These are phyloP conservation scores for Thermomucor indicae-seudaticae DNA, from an alignment of 371 early-diverging fungal species.

Conservation along the genomic window DNA sequence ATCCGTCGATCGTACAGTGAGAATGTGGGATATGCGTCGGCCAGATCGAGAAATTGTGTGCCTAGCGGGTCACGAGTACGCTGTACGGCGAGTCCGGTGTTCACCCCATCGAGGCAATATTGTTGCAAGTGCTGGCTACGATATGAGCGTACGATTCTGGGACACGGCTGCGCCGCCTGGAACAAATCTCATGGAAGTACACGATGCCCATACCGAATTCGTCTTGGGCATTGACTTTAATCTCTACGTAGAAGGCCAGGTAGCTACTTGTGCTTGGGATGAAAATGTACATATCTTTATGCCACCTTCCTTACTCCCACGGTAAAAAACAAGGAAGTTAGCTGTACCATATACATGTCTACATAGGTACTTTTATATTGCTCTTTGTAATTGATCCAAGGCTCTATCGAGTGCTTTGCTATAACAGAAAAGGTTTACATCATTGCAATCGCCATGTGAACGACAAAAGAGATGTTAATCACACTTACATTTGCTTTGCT, in stretches of 20 bases:
- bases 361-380: too few relatives aligned
- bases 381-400: constrained; percentile 10
- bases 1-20: constrained; percentile 82
- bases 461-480: background rate
- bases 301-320: constrained; percentile 41
- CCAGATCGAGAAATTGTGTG: constrained; percentile 64
- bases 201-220: constrained; percentile 90
- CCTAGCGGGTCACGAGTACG: constrained; percentile 85
- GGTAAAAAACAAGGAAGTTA: constrained; percentile 27
- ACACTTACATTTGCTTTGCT: constrained; percentile 30
- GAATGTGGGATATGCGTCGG: constrained; percentile 88
- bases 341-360: too few relatives aligned
- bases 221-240: constrained; percentile 91
- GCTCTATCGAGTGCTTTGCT: constrained; percentile 14
- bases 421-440: background rate
- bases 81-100: constrained; percentile 85
- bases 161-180: constrained; percentile 62
- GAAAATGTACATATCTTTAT: constrained; percentile 72
- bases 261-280: constrained; percentile 96
- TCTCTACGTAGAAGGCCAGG: constrained; percentile 75
- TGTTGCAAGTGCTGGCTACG: constrained; percentile 82
- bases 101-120: constrained; percentile 84
- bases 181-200: constrained; percentile 55
- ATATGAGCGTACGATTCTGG: constrained; percentile 94
- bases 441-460: background rate